phyloP scores from a whole-genome alignment of 2,329 filamentous ascomycete genomes.

The Furcasterigmium furcatum region DNA sequence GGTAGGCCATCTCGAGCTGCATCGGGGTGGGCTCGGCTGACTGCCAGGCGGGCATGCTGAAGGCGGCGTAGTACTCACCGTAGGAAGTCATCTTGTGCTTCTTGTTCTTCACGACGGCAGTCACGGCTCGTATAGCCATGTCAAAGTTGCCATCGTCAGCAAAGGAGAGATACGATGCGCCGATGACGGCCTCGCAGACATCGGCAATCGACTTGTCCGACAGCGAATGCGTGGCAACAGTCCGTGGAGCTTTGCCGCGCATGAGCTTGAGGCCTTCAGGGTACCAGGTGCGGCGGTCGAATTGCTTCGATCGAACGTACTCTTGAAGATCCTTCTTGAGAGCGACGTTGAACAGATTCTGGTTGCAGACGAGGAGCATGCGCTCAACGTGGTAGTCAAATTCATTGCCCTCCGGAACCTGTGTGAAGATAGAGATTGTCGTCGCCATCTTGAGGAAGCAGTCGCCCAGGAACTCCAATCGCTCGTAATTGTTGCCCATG shows the following conservation, averaged over 20 bases:
- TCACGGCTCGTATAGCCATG: conserved; percentile 61
- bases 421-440: conserved; percentile 79
- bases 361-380: conserved; percentile 89
- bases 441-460: conserved; percentile 95
- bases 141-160: conserved; percentile 43
- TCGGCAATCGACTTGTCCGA: conserved; percentile 91
- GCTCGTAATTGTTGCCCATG: conserved; percentile 94
- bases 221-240: conserved; percentile 59
- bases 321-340: conserved; percentile 62
- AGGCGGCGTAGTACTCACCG: conserved; percentile 69
- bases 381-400: conserved; percentile 86
- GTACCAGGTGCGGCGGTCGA: conserved; percentile 85
- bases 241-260: conserved; percentile 64
- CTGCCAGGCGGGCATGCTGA: conserved; percentile 71
- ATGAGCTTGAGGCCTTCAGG: conserved; percentile 73
- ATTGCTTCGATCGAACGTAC: conserved; percentile 79
- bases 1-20: conserved; percentile 64
- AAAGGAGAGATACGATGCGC: conserved; percentile 66
- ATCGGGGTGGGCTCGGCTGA: conserved; percentile 55
- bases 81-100: conserved; percentile 70
- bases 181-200: conserved; percentile 91
- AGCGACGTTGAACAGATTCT: conserved; percentile 80
- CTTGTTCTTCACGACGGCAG: conserved; percentile 63
- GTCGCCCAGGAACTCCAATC: conserved; percentile 90
- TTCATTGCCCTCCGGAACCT: conserved; percentile 75